Evolutionary conservation across 768 basidiomycete genomes (phyloP), one percentile per base, ranked within the genome.

Genomic region (Kwoniella dejecticola): DNA sequence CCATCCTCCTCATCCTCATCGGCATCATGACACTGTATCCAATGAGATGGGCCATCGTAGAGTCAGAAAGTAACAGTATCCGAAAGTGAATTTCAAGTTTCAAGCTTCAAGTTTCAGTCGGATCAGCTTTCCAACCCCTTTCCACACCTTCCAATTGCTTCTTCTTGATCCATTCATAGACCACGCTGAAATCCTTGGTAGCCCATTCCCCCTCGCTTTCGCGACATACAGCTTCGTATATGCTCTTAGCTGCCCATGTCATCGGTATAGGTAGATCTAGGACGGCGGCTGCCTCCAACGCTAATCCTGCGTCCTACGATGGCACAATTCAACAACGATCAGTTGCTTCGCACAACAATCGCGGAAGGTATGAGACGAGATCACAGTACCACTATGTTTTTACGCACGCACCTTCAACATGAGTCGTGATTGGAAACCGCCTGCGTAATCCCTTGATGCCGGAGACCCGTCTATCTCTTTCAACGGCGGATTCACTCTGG

Each of bases 251-350:
- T 1, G 74, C 74, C 74, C 74, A 75, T 23, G 66, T 64, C 48
- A 75, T 53, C 8, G 74, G 74, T 40, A 66, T 69, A 2, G 74
- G 74, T 1, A 75, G 64, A 53, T 69, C 67, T 40, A 67, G 41
- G 21, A 44, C 58, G 30, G 70, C 64, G n/a, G 71, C 74, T 12
- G 74, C 69, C 36, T 67, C 64, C 5, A 75, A 57, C 1, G 71
- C 74, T 6, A 75, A 60, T 2, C 71, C 69, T 49, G 72, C 69
- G 33, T 75, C 74, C 74, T 75, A 40, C n/a, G n/a, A n/a, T n/a
- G n/a, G n/a, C n/a, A n/a, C n/a, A n/a, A n/a, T n/a, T n/a, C n/a
- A n/a, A n/a, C n/a, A n/a, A n/a, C n/a, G n/a, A n/a, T n/a, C n/a
- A n/a, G n/a, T n/a, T n/a, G n/a, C n/a, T n/a, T n/a, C n/a, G n/a